Base-by-base conservation (phyloP, 805 yeast genomes). In the Metschnikowia reukaufii region DNA sequence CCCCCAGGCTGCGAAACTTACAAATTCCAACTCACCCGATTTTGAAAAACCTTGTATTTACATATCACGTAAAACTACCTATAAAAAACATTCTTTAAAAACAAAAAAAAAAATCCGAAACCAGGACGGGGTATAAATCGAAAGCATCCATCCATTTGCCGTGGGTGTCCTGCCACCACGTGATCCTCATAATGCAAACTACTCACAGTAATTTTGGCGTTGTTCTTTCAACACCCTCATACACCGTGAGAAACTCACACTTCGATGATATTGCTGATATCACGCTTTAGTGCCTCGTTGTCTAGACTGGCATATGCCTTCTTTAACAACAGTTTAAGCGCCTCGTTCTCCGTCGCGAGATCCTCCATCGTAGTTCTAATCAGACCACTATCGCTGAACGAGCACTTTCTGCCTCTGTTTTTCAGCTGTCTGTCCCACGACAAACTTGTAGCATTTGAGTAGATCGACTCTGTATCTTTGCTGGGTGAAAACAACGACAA, bases 401-500 rank as follows among this genome's bases (percentile, higher is more conserved):
- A 44, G 13, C 16, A 31, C 16, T 41, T 45, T 6, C 55, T 30
- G 12, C 31, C 45, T 9, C 43, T 25, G 8, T 27, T 30, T 18
- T 42, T 48, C 16, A 38, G 15, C 6, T 48, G 54, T 15, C 43
- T 43, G 27, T 49, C 50, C 50, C 47, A 49, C 13, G 52, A 51
- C 17, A 41, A 21, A 29, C 59, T 57, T 2, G 60, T 58, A 19
- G 51, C 40, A 42, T 63, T 64, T 2, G 71, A 65, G 47, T 59
- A 65, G 7, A 68, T 58, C 8, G 71, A 67, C 13, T 65, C 70
- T 27, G 42, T 44, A 33, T 55, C 58, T 13, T 38, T 47, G 17
- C 36, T 36, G 6, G 50, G 32, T 10, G 65, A 62, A 33, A 62
- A 60, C 12, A 62, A 54, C 12, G 65, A 58, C 18, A 51, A 20